Conservation (phyloP, 2,329 filamentous ascomycete genomes). For the Aspergillus carbonarius region DNA sequence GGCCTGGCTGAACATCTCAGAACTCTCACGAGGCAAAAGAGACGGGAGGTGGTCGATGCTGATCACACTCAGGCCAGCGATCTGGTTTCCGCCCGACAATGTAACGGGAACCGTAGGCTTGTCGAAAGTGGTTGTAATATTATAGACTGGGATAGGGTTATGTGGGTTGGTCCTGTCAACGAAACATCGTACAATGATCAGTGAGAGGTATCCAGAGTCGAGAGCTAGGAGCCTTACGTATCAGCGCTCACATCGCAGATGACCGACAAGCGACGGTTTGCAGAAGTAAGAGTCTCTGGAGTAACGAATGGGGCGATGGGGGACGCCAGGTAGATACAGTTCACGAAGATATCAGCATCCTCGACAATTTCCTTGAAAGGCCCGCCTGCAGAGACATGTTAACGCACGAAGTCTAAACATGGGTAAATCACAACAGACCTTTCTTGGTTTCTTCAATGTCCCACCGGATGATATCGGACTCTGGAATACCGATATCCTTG, state of each 20-base stretch:
- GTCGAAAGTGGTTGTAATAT: conserved; percentile 80
- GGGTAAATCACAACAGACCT: conserved; percentile 38
- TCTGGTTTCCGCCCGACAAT: conserved; percentile 48
- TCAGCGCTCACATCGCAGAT: conserved; percentile 69
- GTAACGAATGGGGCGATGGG: conserved; percentile 82
- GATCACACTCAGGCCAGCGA: conserved; percentile 72
- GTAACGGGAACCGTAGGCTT: conserved; percentile 80
- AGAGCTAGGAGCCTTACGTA: conserved; percentile 28
- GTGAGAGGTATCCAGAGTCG: neutral
- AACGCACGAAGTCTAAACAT: neutral
- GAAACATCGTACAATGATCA: neutral
- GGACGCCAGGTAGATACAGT: conserved; percentile 82
- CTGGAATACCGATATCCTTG: conserved; percentile 68
- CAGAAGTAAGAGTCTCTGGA: conserved; percentile 63
- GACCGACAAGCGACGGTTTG: conserved; percentile 72
- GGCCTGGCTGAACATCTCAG: conserved; percentile 77
- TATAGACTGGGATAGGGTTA: conserved; percentile 69
- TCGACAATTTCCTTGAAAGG: conserved; percentile 78
- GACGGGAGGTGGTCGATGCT: conserved; percentile 83
- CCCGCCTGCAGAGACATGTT: conserved; percentile 49
- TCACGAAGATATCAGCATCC: conserved; percentile 69
- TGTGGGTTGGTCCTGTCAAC: conserved; percentile 45
- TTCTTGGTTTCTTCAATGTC: conserved; percentile 78
- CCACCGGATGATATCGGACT: conserved; percentile 68
- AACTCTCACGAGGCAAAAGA: conserved; percentile 80